Evolutionary conservation across 805 yeast species (phyloP).

Genomic region (Metschnikowia chrysomelidarum): DNA sequence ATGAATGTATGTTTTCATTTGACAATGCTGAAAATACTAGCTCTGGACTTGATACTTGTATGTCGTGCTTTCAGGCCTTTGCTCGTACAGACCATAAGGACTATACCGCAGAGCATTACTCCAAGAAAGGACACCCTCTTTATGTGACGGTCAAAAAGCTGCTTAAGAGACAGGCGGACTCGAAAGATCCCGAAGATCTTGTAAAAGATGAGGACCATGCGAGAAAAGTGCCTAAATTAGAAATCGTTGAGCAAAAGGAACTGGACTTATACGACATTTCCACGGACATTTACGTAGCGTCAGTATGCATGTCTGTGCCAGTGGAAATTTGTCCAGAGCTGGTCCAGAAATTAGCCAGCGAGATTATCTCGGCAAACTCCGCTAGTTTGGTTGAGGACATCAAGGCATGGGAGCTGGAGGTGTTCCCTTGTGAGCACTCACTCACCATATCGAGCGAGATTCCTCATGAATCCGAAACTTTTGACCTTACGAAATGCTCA

Average conservation of each 20-base stretch:
- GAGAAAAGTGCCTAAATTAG: constrained; percentile 60
- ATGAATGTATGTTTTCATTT: constrained; percentile 87
- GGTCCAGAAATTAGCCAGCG: constrained; percentile 35
- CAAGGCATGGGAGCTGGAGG: constrained; percentile 89
- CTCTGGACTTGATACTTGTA: constrained; percentile 71
- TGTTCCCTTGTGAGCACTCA: constrained; percentile 77
- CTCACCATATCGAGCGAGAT: constrained; percentile 45
- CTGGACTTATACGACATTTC: constrained; percentile 56
- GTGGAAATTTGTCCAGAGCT: constrained; percentile 22
- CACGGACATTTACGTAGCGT: constrained; percentile 41
- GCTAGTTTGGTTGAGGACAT: constrained; percentile 63
- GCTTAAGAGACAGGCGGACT: constrained; percentile 33
- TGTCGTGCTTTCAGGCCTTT: constrained; percentile 70
- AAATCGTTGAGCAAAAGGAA: constrained; percentile 61
- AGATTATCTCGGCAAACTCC: constrained; percentile 57
- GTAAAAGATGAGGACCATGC: constrained; percentile 22
- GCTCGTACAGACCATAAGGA: constrained; percentile 41
- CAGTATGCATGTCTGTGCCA: constrained; percentile 25
- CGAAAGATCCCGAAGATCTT: constrained; percentile 12
- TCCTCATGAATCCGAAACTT: constrained; percentile 35
- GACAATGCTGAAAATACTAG: constrained; percentile 55
- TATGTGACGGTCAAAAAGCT: constrained; percentile 60
- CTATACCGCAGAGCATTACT: constrained; percentile 58
- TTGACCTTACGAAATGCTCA: constrained; percentile 46
- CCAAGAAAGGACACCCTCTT: constrained; percentile 49